Evolutionary conservation across 163 green algal species (phyloP).

Genomic region (Volvox carteri): DNA sequence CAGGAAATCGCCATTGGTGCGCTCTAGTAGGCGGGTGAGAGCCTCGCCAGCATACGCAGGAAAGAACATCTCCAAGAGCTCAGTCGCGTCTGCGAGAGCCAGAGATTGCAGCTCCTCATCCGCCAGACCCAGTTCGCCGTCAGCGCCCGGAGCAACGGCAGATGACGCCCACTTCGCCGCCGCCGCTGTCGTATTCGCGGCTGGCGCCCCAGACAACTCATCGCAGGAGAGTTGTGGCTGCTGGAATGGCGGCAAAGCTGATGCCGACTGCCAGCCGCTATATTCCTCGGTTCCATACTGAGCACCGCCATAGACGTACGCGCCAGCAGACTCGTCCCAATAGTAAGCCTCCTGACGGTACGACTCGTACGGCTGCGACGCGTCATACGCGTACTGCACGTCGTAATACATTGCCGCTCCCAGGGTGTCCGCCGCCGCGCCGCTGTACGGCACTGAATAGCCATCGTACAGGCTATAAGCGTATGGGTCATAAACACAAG

Average conservation of each 20-base stretch:
- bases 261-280: too few species aligned
- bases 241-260: background rate
- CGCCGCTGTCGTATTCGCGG: background rate
- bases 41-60: constrained; percentile 12
- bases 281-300: background rate
- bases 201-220: background rate
- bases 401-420: constrained; percentile 17
- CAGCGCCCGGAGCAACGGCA: background rate
- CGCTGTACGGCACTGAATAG: background rate
- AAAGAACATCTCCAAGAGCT: constrained; percentile 52
- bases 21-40: background rate
- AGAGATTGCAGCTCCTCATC: background rate
- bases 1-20: background rate
- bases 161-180: background rate
- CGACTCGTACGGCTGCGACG: background rate
- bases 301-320: background rate
- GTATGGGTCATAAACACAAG: constrained; percentile 13
- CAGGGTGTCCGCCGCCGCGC: background rate
- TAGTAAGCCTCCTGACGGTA: background rate
- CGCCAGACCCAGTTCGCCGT: background rate
- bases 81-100: background rate
- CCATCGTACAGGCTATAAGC: background rate
- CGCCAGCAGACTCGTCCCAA: background rate
- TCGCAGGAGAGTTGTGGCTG: background rate
- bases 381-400: background rate